Evolutionary conservation across 192 early-diverging fungal genomes (phyloP).

Genomic region (Coemansia aciculifera): DNA sequence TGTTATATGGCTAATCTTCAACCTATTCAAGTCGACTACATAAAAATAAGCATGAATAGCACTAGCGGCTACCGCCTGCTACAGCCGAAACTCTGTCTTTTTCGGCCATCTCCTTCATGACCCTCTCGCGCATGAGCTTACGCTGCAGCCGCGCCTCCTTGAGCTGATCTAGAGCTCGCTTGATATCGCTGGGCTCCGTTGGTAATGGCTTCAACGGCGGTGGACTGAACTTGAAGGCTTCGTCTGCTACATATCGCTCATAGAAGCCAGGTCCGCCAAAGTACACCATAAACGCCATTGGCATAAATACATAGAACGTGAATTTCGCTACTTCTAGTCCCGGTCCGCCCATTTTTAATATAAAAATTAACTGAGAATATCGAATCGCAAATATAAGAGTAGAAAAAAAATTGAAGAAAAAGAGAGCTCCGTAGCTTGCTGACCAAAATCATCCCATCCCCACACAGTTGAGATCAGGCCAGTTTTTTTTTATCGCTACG

Average conservation of each 20-base stretch:
- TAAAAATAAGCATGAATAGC: background rate
- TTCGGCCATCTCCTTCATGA: constrained; percentile 15
- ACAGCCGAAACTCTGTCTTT: background rate
- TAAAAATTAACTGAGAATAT: constrained; percentile 6
- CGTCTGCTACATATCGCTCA: constrained; percentile 49
- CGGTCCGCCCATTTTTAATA: constrained; percentile 42
- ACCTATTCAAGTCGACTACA: background rate
- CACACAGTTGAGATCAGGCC: background rate
- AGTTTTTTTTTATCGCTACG: background rate
- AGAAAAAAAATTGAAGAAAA: constrained; percentile 4
- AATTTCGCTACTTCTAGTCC: constrained; percentile 53
- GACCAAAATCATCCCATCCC: constrained; percentile 1
- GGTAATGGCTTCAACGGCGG: constrained; percentile 40
- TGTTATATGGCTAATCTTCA: background rate
- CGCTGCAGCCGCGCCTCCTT: constrained; percentile 21
- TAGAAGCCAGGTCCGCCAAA: constrained; percentile 56
- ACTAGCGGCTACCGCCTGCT: background rate
- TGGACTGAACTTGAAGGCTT: constrained; percentile 43
- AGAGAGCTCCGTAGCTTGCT: background rate
- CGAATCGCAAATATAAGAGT: background rate
- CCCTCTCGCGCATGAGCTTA: constrained; percentile 28
- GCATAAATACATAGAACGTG: constrained; percentile 53
- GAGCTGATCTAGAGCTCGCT: constrained; percentile 15
- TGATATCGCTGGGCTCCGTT: constrained; percentile 30
- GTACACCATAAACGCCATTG: constrained; percentile 55